Evolutionary conservation across 164 flowering plant species (phyloP), one percentile per base, ranked within the genome.

Genomic region (Macadamia tetraphylla): DNA sequence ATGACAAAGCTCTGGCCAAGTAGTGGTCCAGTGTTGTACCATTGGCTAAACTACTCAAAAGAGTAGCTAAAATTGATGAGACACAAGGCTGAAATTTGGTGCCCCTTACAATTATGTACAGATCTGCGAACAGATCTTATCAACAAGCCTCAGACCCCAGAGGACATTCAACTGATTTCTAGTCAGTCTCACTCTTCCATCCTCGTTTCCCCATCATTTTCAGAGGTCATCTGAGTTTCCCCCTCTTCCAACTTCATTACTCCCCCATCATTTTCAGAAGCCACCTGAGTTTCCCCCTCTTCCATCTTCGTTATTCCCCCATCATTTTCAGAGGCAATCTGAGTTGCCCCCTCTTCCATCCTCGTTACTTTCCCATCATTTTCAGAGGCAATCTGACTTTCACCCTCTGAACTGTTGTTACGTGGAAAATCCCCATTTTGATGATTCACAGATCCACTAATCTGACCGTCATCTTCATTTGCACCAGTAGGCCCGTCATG

Each of bases 291-390:
- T 35, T 5, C 5, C 73, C 71, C 74, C 77, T 80, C 71, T 68
- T 73, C 80, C 71, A 52, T 75, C 15, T 7, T 60, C 31, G 58
- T 62, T 61, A 35, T 2, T 5, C 77, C 73, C 35, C 60, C 74
- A 46, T 32, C 70, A 49, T 59, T 31, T 29, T 59, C 12, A 23
- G 13, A 6, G 18, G 9, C 58, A 49, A 72, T 73, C 18, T 11
- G 6, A 17, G 23, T 69, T 14, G 3, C 40, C 74, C 71, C 74
- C 77, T 80, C 71, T 68, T 73, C 80, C 71, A 52, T 75, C 15
- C 9, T 60, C 31, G 58, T 62, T 61, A 53, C 79, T 46, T 78
- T 72, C 35, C 60, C 74, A 48, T 32, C 70, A 42, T 59, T 31
- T 29, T 62, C 12, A 23, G 13, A 6, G 14, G 9, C 53, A 49